Base-by-base conservation (phyloP, 116 monocot genomes). In the Posidonia oceanica region DNA sequence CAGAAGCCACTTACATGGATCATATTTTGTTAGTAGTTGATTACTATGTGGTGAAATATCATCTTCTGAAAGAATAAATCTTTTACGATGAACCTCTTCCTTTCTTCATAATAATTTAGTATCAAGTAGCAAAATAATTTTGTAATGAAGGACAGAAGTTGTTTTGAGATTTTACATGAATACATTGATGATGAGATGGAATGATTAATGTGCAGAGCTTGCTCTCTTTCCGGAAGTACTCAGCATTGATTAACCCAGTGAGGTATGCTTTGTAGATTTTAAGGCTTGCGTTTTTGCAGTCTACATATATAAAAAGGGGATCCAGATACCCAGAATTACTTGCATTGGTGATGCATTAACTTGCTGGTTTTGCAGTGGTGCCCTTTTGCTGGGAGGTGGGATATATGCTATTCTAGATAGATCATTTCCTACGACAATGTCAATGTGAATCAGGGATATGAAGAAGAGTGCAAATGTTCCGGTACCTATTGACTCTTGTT, bases 221-320 rank as follows among this genome's bases (percentile, higher is more conserved):
- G 84, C 92, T 91, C 62, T 97, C 91, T 39, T 78, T 97, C 52
- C 78, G 96, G 69, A 91, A 85, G 73, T 89, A 82, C 74, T 97
- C 96, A 59, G 80, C 96, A 14, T 97, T 89, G 96, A 97, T 97
- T 78, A 97, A 97, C 61, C 96, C 96, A 36, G 69, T 85, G 62
- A 97, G 96, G 96, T 97, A 83, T 56, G 65, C 17, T 17, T 42
- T 10, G 11, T n/a, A 4, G 59, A 13, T 60, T 1, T 18, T 17
- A 3, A 3, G 7, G 21, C 58, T 6, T 58, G 58, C 29, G 29
- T 29, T 6, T 61, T 0, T 61, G 61, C 61, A 22, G 3, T 61
- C 21, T 61, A 29, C 61, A 29, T 36, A 61, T 61, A 14, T 36
- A 36, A 13, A 13, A 29, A 61, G 12, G 36, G 36, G 36, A 29